Base-by-base conservation (phyloP, 2,329 filamentous ascomycete species). In the Aspergillus versicolor region DNA sequence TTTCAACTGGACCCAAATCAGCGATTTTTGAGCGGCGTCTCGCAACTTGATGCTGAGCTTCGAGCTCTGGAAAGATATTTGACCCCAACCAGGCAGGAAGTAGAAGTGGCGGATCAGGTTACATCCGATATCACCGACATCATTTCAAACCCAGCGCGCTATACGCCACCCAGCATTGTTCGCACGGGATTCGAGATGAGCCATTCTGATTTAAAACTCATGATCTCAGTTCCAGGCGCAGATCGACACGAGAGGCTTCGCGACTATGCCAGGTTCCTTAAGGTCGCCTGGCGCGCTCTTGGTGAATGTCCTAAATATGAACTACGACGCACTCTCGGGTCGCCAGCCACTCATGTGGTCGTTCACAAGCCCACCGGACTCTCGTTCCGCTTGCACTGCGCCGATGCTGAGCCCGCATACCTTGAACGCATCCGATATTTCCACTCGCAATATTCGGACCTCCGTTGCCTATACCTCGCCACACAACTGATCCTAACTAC, bases 161-260 rank as follows among this genome's bases (percentile, higher is more conserved):
- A 6, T 74, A 81, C 56, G 59, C 82, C 3, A 81, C 83, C 57
- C 84, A 84, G 17, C 86, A 84, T 8, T 74, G 12, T 81, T 55
- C 68, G 70, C 11, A 84, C 79, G 13, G 81, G 82, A 8, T 69
- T 86, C 37, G 78, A 80, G 0, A 65, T 80, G 52, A 76, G 80
- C 27, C 73, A 75, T 41, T 87, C 85, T 6, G 81, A 83, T 66
- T 73, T 87, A 12, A 81, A 87, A 64, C 81, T 74, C 69, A 77
- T 70, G 50, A 75, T 73, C 61, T 60, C 61, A n/a, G 63, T 73
- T 17, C 54, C 63, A 24, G 68, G 73, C 56, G 58, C 70, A 4
- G 72, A 67, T 5, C 64, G 70, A 9, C 73, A 72, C 13, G 63
- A 70, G 38, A 66, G 69, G 13, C 63, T 64, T 21, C 63, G 65